Base-by-base conservation (phyloP, 495 filamentous ascomycete species). In the Talaromyces trachyspermus region DNA sequence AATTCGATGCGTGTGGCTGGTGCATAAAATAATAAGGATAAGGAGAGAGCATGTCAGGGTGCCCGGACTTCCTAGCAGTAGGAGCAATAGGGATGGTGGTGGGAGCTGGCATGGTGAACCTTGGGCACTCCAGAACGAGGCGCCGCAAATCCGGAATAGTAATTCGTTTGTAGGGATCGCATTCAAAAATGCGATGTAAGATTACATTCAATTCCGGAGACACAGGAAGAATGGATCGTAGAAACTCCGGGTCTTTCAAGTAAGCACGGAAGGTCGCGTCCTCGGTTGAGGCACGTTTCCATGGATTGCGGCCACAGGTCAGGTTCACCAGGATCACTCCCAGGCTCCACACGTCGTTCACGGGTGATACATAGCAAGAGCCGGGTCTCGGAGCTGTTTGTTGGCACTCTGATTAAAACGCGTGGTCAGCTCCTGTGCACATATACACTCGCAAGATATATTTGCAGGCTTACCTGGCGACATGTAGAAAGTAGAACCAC, bases 401-500 rank as follows among this genome's bases (percentile, higher is more conserved):
- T 73, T 97, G 86, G 61, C 94, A 98, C 79, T 97, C 92, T 97
- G 68, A 46, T 63, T 27, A 54, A 49, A 49, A 42, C 58, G 62
- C 44, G 63, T 58, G 7, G 33, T 50, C 23, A 54, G 35, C 49
- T 24, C 20, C 41, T 48, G 20, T 20, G 23, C 30, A 51, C 44
- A 24, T 36, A 41, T 43, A 42, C 49, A 15, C 45, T 39, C 18
- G 19, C 46, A 50, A 35, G 5, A n/a, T 4, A 40, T 9, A 23
- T 27, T 39, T 12, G 29, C 29, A 46, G 55, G 41, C 77, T 68
- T 86, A 96, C 92, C 92, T 79, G 92, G 92, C 49, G 85, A 91
- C 94, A 97, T 97, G 72, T 99, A 97, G 62, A 99, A 97, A 11
- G 92, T 97, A 14, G 91, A 96, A 41, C 92, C 92, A 65, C 94